Evolutionary conservation across 768 basidiomycete genomes (phyloP), one percentile per base, ranked within the genome.

Genomic region (Lentinula detonsa): DNA sequence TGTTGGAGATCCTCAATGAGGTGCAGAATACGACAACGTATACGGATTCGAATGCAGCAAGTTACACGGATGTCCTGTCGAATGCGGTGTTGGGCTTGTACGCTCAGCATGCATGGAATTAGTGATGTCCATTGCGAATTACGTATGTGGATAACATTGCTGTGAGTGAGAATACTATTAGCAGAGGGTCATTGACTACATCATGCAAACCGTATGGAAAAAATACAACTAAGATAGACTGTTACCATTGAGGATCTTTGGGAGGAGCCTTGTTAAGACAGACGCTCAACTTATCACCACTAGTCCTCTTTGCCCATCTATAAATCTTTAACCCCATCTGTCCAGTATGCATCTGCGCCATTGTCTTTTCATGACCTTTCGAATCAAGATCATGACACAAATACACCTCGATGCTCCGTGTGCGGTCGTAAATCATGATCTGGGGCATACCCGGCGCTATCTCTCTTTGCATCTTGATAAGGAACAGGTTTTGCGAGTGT

Each of bases 81-180:
- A 82, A 81, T 62, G 74, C 77, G 61, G 78, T 80, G 18, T 72
- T 88, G 52, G 87, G 84, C 3, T 62, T 82, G 28, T 90, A 80
- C 68, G 88, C 87, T 4, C 73, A 82, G 68, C 60, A 64, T 11
- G 70, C 63, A 33, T 81, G 80, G 81, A 81, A 79, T 63, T 80
- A 64, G 39, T 31, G 40, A 13, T 6, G 53, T 21, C 8, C 18
- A 53, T 21, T 15, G 46, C 16, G 46, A 48, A 28, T 28, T 3
- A 28, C 3, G 0, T 28, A 28, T 28, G 3, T 28, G 28, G 3
- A 28, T 28, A 3, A 28, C 28, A 28, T 28, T 28, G 0, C 28
- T 28, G 28, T 28, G 0, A 28, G 28, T 28, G 28, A 4, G 28
- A 28, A 28, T 28, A 0, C 28, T 28, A 28, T 0, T 28, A 3